A percentile compares a stretch with the other conserved stretches of the same genome.
phyloP scores from a whole-genome alignment of 495 filamentous ascomycete genomes.

The Penicillium manginii region DNA sequence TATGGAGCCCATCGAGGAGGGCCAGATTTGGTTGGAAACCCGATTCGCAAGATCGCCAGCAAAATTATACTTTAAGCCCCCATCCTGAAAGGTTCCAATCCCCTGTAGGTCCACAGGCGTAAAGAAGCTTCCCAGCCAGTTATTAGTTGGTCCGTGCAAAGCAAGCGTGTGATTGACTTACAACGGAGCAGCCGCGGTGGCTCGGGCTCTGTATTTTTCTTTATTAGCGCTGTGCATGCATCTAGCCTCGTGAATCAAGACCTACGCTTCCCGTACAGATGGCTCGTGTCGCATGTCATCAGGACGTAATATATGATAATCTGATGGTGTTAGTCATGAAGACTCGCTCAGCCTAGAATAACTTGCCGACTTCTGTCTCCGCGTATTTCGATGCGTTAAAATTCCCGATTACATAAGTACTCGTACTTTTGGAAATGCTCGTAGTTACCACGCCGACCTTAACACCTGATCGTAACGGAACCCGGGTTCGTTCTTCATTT shows the following conservation, averaged over 20 bases:
- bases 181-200: constrained; percentile 26
- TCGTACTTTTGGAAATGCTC: constrained; percentile 27
- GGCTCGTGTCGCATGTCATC: constrained; percentile 21
- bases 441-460: constrained; percentile 28
- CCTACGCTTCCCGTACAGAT: constrained; percentile 28
- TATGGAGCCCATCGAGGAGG: constrained; percentile 5
- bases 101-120: constrained; percentile 18
- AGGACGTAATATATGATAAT: constrained; percentile 28
- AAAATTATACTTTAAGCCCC: constrained; percentile 30
- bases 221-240: constrained; percentile 6
- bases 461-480: constrained; percentile 4
- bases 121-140: constrained; percentile 19
- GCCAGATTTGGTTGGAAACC: constrained; percentile 26
- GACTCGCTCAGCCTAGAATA: neutral
- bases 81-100: constrained; percentile 30
- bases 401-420: constrained; percentile 29
- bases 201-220: constrained; percentile 18
- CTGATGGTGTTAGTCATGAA: constrained; percentile 14
- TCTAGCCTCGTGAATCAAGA: constrained; percentile 1
- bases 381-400: constrained; percentile 17
- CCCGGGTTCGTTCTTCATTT: constrained; percentile 1
- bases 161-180: constrained; percentile 12
- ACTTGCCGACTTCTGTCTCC: constrained; percentile 15
- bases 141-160: constrained; percentile 4
- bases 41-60: constrained; percentile 23